Conservation (phyloP, 768 basidiomycete species). For the Mycena pura region DNA sequence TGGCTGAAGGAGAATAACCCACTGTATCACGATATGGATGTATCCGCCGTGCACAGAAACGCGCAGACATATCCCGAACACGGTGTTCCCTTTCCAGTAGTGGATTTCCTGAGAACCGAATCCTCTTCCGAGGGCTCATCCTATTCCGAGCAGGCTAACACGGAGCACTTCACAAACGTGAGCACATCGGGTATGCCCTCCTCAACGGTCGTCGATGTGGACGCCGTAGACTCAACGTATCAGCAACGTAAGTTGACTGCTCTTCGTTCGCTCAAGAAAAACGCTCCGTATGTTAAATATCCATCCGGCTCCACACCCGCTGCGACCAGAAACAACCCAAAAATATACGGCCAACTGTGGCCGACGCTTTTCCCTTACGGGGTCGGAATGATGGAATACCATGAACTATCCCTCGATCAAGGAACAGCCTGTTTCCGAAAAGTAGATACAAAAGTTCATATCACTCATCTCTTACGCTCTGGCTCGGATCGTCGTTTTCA, state of each 20-base stretch:
- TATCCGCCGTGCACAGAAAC: neutral
- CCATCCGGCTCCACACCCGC: constrained; percentile 19
- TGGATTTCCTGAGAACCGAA: too few species aligned
- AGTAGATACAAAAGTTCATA: constrained; percentile 17
- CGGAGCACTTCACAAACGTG: constrained; percentile 9
- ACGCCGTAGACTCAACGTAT: constrained; percentile 19
- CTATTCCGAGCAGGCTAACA: constrained; percentile 24
- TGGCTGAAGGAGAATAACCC: constrained; percentile 23
- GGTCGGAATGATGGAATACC: constrained; percentile 27
- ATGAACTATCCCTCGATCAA: neutral
- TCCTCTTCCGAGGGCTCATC: too few species aligned
- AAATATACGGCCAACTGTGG: constrained; percentile 24
- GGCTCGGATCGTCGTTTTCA: constrained; percentile 21
- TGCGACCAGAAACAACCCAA: constrained; percentile 22
- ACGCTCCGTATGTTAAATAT: constrained; percentile 23
- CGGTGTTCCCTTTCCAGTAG: too few species aligned
- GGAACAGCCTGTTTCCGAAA: constrained; percentile 8
- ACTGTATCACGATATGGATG: constrained; percentile 14
- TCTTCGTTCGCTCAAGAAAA: constrained; percentile 10
- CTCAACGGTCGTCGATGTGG: constrained; percentile 23
- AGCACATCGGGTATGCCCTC: constrained; percentile 5
- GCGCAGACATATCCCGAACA: constrained; percentile 13
- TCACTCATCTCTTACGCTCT: constrained; percentile 16
- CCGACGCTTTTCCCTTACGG: constrained; percentile 32
- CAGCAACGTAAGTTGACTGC: constrained; percentile 21